phyloP scores from a whole-genome alignment of 2,329 filamentous ascomycete genomes.

The Aspergillus chevalieri region DNA sequence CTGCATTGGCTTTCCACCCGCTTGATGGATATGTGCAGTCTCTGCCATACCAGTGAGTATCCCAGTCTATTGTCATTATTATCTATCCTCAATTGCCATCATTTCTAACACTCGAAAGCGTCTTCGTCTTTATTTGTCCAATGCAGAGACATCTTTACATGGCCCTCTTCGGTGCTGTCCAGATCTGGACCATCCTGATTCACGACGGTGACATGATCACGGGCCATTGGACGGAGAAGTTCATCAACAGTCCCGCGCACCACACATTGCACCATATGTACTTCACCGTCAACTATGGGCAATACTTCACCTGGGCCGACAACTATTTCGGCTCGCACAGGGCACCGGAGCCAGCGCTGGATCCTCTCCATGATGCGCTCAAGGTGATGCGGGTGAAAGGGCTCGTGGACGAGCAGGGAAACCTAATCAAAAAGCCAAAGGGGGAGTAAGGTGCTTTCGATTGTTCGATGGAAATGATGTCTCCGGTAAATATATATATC shows the following conservation, averaged over 20 bases:
- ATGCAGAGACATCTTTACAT: constrained; percentile 77
- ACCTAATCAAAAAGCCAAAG: too few relatives aligned
- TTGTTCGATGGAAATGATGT: too few relatives aligned
- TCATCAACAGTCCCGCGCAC: constrained; percentile 91
- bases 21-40: constrained; percentile 84
- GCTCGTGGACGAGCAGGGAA: too few relatives aligned
- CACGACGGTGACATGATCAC: constrained; percentile 62
- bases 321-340: constrained; percentile 71
- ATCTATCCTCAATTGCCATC: too few relatives aligned
- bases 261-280: constrained; percentile 87
- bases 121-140: constrained; percentile 60
- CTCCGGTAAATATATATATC: not conserved
- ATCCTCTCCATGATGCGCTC: too few relatives aligned
- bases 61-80: too few relatives aligned
- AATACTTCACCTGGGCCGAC: constrained; percentile 84
- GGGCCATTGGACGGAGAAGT: constrained; percentile 34
- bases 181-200: constrained; percentile 85
- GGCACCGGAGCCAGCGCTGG: not conserved
- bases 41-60: constrained; percentile 66
- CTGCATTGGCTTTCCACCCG: constrained; percentile 89
- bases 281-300: constrained; percentile 89
- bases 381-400: too few relatives aligned
- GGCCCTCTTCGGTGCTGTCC: constrained; percentile 71
- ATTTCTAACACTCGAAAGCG: too few relatives aligned
- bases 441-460: too few relatives aligned